These are phyloP conservation scores for Apiospora rasikravindrae DNA, from an alignment of 2,329 filamentous ascomycete species.

Conservation along the genomic window DNA sequence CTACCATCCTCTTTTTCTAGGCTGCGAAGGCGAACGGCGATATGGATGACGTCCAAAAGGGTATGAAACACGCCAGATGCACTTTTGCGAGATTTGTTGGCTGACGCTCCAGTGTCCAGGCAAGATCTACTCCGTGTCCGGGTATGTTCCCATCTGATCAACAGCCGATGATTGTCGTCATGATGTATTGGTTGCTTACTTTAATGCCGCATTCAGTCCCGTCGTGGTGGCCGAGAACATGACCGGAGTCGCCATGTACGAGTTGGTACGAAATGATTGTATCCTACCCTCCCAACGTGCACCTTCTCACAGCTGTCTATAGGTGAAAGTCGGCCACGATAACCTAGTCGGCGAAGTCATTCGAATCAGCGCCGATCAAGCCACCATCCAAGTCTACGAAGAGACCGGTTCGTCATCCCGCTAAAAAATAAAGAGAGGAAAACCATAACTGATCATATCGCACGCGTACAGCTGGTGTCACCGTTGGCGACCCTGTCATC, in stretches of 20 bases:
- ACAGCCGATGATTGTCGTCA: slow-evolving; percentile 14
- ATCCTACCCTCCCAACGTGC: not conserved
- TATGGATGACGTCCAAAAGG: slow-evolving; percentile 35
- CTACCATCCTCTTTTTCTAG: slow-evolving; percentile 22
- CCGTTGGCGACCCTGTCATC: slow-evolving; percentile 88
- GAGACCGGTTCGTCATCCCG: slow-evolving; percentile 76
- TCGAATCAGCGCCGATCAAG: slow-evolving; percentile 93
- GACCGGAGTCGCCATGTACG: slow-evolving; percentile 99
- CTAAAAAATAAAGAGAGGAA: not conserved
- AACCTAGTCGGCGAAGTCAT: slow-evolving; percentile 96
- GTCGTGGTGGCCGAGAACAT: slow-evolving; percentile 98
- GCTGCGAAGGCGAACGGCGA: slow-evolving; percentile 39
- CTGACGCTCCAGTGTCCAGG: slow-evolving; percentile 33
- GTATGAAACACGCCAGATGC: slow-evolving; percentile 29
- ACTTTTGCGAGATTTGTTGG: slow-evolving; percentile 19
- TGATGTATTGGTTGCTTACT: slow-evolving; percentile 39
- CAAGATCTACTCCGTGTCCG: slow-evolving; percentile 68
- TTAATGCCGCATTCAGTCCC: slow-evolving; percentile 58
- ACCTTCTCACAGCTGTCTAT: slow-evolving; percentile 22
- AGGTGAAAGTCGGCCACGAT: slow-evolving; percentile 93
- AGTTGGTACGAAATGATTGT: slow-evolving; percentile 70
- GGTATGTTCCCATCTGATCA: slow-evolving; percentile 17
- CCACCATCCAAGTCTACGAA: slow-evolving; percentile 98
- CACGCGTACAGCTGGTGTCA: slow-evolving; percentile 76
- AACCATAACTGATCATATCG: slow-evolving; percentile 32